Percentiles rank a stretch among this genome's conserved stretches.
phyloP scores from a whole-genome alignment of 169 alveolate genomes.

The Eimeria acervulina region DNA sequence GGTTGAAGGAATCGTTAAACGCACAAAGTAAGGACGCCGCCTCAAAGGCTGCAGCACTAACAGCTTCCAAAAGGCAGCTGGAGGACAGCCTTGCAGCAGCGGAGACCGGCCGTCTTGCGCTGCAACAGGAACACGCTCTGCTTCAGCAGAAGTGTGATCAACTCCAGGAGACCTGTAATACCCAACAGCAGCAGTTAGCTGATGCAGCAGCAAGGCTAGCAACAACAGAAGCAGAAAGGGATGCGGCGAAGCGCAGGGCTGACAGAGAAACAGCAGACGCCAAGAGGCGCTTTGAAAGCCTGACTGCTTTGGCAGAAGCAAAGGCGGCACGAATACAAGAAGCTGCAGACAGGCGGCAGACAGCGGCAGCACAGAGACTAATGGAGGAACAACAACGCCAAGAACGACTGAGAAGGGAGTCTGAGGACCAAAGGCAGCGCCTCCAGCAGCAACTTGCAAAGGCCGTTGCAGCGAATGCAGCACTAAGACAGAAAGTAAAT shows the following conservation, averaged over 20 bases:
- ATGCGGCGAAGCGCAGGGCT: slow-evolving; percentile 52
- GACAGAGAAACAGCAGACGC: slow-evolving; percentile 72
- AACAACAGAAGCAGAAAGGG: slow-evolving; percentile 53
- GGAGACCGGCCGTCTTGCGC: slow-evolving; percentile 51
- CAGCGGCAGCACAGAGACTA: slow-evolving; percentile 72
- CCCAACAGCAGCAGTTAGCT: slow-evolving; percentile 65
- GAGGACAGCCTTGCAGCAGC: slow-evolving; percentile 70
- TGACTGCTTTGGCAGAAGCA: slow-evolving; percentile 56
- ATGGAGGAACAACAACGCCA: slow-evolving; percentile 72
- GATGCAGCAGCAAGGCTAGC: slow-evolving; percentile 68
- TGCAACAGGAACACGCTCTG: slow-evolving; percentile 54
- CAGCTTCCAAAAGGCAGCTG: slow-evolving; percentile 54
- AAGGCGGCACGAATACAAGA: slow-evolving; percentile 65
- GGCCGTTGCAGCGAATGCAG: slow-evolving; percentile 63
- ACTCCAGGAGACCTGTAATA: slow-evolving; percentile 29
- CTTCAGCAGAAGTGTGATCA: slow-evolving; percentile 62
- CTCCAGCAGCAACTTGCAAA: slow-evolving; percentile 77
- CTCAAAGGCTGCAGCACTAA: slow-evolving; percentile 54
- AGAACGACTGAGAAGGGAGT: slow-evolving; percentile 63
- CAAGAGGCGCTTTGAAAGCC: slow-evolving; percentile 45
- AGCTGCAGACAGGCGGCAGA: slow-evolving; percentile 70
- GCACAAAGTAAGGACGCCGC: slow-evolving; percentile 54
- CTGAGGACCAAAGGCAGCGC: slow-evolving; percentile 53
- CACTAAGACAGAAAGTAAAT: slow-evolving; percentile 36
- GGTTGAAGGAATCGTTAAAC: slow-evolving; percentile 70